Percentiles rank a stretch among this genome's conserved stretches.
Conservation (phyloP, 106 monocot species). For the Platanthera guangdongensis region DNA sequence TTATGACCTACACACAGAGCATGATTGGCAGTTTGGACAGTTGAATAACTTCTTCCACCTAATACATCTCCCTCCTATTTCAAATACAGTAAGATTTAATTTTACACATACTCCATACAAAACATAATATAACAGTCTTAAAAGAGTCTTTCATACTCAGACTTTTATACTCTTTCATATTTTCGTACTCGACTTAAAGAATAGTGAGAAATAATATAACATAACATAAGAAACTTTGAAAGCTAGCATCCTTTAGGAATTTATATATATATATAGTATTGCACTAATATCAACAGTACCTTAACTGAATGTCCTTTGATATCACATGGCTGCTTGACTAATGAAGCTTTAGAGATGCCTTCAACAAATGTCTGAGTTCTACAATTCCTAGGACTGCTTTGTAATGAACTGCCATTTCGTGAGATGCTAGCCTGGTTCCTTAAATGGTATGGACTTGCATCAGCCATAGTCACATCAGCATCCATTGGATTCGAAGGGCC, state of each 20-base stretch:
- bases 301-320: conserved; percentile 79
- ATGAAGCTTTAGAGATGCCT: conserved; percentile 84
- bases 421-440: conserved; percentile 23
- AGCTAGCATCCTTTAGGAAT: neutral
- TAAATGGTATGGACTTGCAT: conserved; percentile 31
- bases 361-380: conserved; percentile 83
- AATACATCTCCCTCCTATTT: too few species aligned
- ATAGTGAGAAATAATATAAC: neutral
- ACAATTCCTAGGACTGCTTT: conserved; percentile 22
- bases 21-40: too few species aligned
- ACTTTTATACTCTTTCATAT: too few species aligned
- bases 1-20: too few species aligned
- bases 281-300: conserved; percentile 27
- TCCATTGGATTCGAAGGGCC: conserved; percentile 31
- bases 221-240: neutral
- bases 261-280: neutral
- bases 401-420: conserved; percentile 9
- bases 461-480: conserved; percentile 57
- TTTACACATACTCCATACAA: too few species aligned
- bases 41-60: too few species aligned
- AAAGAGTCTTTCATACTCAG: too few species aligned
- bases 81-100: too few species aligned
- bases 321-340: conserved; percentile 65
- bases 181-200: neutral
- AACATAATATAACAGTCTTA: too few species aligned